Conservation (phyloP, 108 stramenopile genomes). For the Stephanodiscus triporus region DNA sequence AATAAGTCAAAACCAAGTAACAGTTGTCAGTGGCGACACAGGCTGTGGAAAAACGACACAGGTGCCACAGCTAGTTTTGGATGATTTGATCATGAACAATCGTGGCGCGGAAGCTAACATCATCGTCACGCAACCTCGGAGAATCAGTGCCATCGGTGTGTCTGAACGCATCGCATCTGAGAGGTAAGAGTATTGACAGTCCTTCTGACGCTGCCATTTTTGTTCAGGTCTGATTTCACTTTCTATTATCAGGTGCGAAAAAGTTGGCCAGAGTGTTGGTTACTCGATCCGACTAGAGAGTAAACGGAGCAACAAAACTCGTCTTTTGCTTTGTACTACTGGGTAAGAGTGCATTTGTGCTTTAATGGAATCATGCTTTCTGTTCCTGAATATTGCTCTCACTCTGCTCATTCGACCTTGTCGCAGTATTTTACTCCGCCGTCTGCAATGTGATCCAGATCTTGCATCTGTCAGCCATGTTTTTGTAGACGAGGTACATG, state of each 20-base stretch:
- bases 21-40: slow-evolving; percentile 77
- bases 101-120: slow-evolving; percentile 81
- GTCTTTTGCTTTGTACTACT: slow-evolving; percentile 90
- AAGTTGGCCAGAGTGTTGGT: slow-evolving; percentile 81
- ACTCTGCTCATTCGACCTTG: not conserved
- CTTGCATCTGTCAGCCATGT: slow-evolving; percentile 75
- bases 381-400: not conserved
- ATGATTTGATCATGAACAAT: slow-evolving; percentile 72
- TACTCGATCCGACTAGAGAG: slow-evolving; percentile 90
- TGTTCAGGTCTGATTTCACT: slow-evolving; percentile 8
- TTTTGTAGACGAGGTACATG: slow-evolving; percentile 91
- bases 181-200: not conserved
- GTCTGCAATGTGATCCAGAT: slow-evolving; percentile 79
- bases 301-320: slow-evolving; percentile 62
- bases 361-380: not conserved
- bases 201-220: no score
- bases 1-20: slow-evolving; percentile 67
- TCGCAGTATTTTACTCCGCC: slow-evolving; percentile 73
- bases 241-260: slow-evolving; percentile 51
- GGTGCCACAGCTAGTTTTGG: slow-evolving; percentile 84
- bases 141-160: slow-evolving; percentile 92
- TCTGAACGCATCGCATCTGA: slow-evolving; percentile 90
- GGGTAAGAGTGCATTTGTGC: slow-evolving; percentile 2
- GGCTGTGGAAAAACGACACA: slow-evolving; percentile 78
- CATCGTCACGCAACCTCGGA: slow-evolving; percentile 89